Base-by-base conservation (phyloP, 257 asterid genomes). In the Thymus quinquecostatus region DNA sequence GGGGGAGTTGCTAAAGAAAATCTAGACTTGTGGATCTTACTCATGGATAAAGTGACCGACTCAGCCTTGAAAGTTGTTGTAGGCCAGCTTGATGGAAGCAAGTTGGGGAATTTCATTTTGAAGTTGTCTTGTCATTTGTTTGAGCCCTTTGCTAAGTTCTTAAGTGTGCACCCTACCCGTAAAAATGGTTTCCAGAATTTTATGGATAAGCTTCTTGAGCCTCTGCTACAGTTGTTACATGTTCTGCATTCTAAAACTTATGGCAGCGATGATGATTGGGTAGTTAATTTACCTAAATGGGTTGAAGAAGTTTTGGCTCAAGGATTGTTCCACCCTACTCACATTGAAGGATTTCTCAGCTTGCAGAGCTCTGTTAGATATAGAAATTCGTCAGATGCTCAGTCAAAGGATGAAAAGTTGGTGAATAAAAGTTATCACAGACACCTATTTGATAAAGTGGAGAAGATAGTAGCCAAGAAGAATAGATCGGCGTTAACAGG, bases 391-490 rank as follows among this genome's bases (percentile, higher is more conserved):
- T 88, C 81, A 62, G 88, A 84, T 68, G 84, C 60, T 68, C 63
- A 83, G 58, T 29, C 68, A 47, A 81, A 79, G 75, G 92, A 81
- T 69, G 87, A 78, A 65, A 83, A 74, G 61, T 9, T 69, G 49
- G 89, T 73, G 74, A 84, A 80, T 79, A 94, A 81, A 85, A 89
- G 98, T 84, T 94, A 94, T 78, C 98, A 88, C 56, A 86, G 95
- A 64, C 95, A 91, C 79, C 77, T 94, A 27, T 91, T 94, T 75
- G 92, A 89, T 83, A 82, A 83, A 79, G 79, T 94, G 87, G 96
- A 82, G 85, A 84, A 86, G 79, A 84, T 84, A 13, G 83, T 89
- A 62, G 80, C 87, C 6, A 64, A 77, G 75, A 89, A 86, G 82
- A 83, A 83, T 69, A 81, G 45, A 21, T 70, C 72, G 68, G 88